A percentile compares a stretch with the other conserved stretches of the same genome.
phyloP scores from a whole-genome alignment of 495 filamentous ascomycete genomes.

The Penicillium daleae region DNA sequence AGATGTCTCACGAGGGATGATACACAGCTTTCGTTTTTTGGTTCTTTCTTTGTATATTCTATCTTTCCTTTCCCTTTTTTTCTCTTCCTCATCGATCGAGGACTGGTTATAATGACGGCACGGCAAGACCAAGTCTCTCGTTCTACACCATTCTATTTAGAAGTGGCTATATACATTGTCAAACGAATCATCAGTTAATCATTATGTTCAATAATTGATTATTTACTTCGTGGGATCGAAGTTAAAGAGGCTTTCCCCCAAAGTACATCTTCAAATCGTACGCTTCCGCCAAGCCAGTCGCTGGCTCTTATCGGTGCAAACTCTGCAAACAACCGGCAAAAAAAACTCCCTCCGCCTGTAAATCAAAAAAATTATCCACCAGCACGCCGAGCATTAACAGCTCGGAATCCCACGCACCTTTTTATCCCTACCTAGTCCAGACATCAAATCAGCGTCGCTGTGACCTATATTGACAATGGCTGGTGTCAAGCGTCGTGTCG shows the following conservation, averaged over 20 bases:
- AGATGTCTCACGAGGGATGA: background rate
- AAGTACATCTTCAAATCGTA: background rate
- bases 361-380: constrained; percentile 40
- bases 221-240: background rate
- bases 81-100: background rate
- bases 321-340: constrained; percentile 38
- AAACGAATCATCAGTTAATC: constrained; percentile 2
- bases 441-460: constrained; percentile 15
- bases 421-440: constrained; percentile 10
- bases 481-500: constrained; percentile 50
- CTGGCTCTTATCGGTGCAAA: constrained; percentile 42
- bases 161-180: constrained; percentile 6
- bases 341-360: constrained; percentile 42
- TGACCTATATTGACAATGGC: constrained; percentile 37
- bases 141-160: constrained; percentile 8
- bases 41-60: constrained; percentile 16
- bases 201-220: background rate
- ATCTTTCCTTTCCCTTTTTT: constrained; percentile 3
- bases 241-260: background rate
- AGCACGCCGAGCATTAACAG: constrained; percentile 30
- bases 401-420: constrained; percentile 24
- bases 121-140: background rate
- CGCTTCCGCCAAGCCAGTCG: background rate
- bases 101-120: constrained; percentile 14
- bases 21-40: background rate